Evolutionary conservation across 2,329 filamentous ascomycete species (phyloP), one percentile per base, ranked within the genome.

Genomic region (Ceratocystis smalleyi): DNA sequence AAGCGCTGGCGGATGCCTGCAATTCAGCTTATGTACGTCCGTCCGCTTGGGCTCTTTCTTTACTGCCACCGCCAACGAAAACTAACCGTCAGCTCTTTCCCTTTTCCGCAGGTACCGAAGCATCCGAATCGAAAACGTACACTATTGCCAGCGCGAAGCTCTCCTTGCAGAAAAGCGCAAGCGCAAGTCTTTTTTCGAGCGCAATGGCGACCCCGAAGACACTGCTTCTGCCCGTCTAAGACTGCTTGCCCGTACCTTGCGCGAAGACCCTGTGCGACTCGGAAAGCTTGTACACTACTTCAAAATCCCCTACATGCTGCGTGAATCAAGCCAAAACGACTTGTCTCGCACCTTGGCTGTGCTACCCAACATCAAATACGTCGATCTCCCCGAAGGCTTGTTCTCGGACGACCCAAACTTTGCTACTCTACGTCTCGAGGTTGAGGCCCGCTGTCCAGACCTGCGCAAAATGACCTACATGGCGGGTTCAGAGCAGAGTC

Each of bases 241-340:
- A 70, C 80, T 96, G 64, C 81, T 97, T 59, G 88, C 87, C 72
- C 84, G 90, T 67, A 90, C 91, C 0, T 83, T 96, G 61, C 84
- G 91, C 68, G 88, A 92, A 61, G 86, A 91, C 67, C 82, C 84
- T 24, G 83, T 80, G 7, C 77, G 80, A 30, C 76, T 95, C 57
- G 90, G 86, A 43, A 77, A 81, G 64, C 77, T 83, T 51, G 89
- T 96, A 4, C 77, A 86, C 71, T 91, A 86, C 70, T 79, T 97
- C 70, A 95, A 96, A 77, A 85, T 90, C 66, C 90, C 92, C 5
- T 96, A 96, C 74, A 96, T 96, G 92, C 86, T 92, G 63, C 85
- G 92, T 65, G 90, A 96, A 76, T 88, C 88, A 1, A 88, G 83
- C 72, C 90, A 94, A 72, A 82, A 88, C 63, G 88, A 92, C 68